Conservation (phyloP, 441 rosid species). For the Populus tomentosa region DNA sequence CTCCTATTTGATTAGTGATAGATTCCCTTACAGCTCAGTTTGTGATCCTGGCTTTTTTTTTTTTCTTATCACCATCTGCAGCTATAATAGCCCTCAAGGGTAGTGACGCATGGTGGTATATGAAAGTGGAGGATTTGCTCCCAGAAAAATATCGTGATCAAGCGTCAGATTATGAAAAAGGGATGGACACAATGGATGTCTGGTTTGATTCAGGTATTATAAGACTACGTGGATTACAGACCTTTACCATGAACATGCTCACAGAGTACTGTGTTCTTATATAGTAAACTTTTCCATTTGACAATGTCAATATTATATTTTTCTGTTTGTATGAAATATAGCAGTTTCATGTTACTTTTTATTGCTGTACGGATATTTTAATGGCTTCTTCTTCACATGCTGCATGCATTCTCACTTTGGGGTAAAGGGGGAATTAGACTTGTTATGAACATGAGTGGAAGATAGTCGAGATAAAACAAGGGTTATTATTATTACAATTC, state of each 20-base stretch:
- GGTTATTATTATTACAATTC: not conserved
- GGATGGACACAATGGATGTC: conserved; percentile 99
- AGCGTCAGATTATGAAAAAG: conserved; percentile 82
- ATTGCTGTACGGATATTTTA: not conserved
- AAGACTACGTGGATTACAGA: not conserved
- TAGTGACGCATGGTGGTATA: conserved; percentile 99
- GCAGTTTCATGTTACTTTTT: not conserved
- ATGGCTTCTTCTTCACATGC: not conserved
- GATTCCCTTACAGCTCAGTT: not conserved
- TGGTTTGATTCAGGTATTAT: conserved; percentile 95
- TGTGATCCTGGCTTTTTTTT: not conserved
- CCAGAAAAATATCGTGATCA: conserved; percentile 72
- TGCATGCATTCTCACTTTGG: too few relatives aligned
- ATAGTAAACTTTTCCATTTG: not conserved
- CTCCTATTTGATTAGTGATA: not conserved
- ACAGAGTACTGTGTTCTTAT: not conserved
- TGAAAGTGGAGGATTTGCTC: conserved; percentile 82
- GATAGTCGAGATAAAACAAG: not conserved
- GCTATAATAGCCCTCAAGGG: conserved; percentile 82
- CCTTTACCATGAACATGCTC: not conserved
- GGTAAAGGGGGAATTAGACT: not conserved
- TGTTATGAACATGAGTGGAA: not conserved
- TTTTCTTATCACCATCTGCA: conserved; percentile 29
- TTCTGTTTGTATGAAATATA: not conserved
- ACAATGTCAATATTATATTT: not conserved